phyloP scores from a whole-genome alignment of 257 asterid genomes.

The Petunia axillaris region DNA sequence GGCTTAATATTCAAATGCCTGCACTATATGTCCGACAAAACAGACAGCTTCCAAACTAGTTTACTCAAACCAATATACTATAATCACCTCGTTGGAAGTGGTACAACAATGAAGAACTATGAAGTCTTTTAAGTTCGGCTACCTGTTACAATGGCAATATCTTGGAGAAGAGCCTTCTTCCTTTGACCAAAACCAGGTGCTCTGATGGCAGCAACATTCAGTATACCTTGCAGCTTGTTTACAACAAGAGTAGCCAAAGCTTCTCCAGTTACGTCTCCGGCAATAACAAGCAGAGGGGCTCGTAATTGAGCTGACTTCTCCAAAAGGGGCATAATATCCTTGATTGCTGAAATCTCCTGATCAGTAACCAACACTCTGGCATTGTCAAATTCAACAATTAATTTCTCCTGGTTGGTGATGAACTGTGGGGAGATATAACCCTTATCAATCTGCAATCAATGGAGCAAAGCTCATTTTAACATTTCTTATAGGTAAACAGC shows the following conservation, averaged over 20 bases:
- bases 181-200: conserved; percentile 98
- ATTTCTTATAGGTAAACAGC: neutral
- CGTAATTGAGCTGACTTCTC: conserved; percentile 88
- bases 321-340: conserved; percentile 86
- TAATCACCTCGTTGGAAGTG: conserved; percentile 1
- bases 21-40: neutral
- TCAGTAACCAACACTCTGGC: conserved; percentile 82
- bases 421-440: conserved; percentile 96
- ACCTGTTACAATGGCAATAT: conserved; percentile 96
- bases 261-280: conserved; percentile 95
- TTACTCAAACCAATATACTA: neutral
- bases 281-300: conserved; percentile 80
- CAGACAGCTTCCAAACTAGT: conserved; percentile 11
- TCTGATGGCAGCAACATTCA: conserved; percentile 95
- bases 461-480: neutral
- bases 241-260: conserved; percentile 98
- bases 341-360: conserved; percentile 83
- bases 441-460: conserved; percentile 68
- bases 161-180: conserved; percentile 95
- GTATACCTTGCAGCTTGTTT: conserved; percentile 86
- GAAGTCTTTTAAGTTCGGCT: neutral
- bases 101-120: neutral
- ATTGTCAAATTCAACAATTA: conserved; percentile 85
- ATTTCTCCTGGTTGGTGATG: conserved; percentile 92
- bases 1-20: conserved; percentile 14